Base-by-base conservation (phyloP, 2,329 filamentous ascomycete species). In the Colletotrichum incanum region DNA sequence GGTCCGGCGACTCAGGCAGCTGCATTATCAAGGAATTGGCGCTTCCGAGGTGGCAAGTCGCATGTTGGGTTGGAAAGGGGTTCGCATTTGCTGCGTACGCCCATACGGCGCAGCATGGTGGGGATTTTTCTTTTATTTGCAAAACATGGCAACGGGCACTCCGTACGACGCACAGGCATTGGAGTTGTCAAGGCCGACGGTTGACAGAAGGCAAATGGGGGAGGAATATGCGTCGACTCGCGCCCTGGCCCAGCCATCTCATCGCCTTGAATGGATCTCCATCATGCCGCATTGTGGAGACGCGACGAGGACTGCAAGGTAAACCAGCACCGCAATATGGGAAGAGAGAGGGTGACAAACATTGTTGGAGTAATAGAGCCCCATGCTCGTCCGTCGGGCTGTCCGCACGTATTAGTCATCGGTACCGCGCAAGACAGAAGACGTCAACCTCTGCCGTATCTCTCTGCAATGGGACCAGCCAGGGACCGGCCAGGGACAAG, bases 1-100 rank as follows among this genome's bases (percentile, higher is more conserved):
- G 34, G 54, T 26, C 12, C 34, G 54, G 28, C 67, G 67, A 70
- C n/a, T 70, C 62, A 70, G 62, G 61, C 43, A 52, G 37, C 9
- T 54, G 67, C 61, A 69, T 65, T 59, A 37, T 59, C 26, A 20
- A 69, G n/a, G 52, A 11, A 37, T 59, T 65, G 54, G 37, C 67
- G 62, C 52, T 59, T 50, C 67, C 54, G 41, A 58, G 26, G 52
- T 56, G 66, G 60, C 43, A 45, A 58, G 26, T 41, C 60, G 26
- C 34, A 41, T 34, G 16, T 52, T 47, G 50, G n/a, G 9, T 31
- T 31, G 23, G 20, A 54, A 54, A 64, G 18, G 49, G 47, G 31
- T 28, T 45, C 43, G 31, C 31, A 45, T 50, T 50, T 12, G 31
- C 28, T 56, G 52, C 11, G 31, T n/a, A 39, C 20, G 20, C 20